Evolutionary conservation across 2,329 filamentous ascomycete genomes (phyloP).

Genomic region (Exutisphaerella laricina): DNA sequence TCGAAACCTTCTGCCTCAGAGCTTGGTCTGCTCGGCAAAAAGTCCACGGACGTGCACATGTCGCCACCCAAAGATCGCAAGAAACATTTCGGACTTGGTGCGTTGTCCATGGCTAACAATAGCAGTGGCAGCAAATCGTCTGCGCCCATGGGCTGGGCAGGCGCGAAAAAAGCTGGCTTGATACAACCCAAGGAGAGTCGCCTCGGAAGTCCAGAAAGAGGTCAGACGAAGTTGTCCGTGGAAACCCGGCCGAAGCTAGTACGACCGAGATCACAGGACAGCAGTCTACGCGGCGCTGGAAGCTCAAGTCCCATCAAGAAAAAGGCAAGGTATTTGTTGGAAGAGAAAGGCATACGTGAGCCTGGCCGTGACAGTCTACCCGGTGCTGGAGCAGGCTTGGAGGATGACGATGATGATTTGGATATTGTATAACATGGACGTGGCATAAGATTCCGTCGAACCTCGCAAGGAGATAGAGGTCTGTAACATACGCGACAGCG

Average conservation of each 20-base stretch:
- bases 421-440: slow-evolving; percentile 39
- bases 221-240: slow-evolving; percentile 22
- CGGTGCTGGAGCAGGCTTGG: slow-evolving; percentile 33
- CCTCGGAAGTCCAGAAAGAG: slow-evolving; percentile 28
- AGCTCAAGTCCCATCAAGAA: slow-evolving; percentile 42
- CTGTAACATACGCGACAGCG: no score
- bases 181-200: slow-evolving; percentile 30
- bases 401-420: slow-evolving; percentile 43
- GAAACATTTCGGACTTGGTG: slow-evolving; percentile 33
- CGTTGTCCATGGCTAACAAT: slow-evolving; percentile 22
- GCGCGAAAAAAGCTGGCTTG: slow-evolving; percentile 39
- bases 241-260: slow-evolving; percentile 10
- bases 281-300: slow-evolving; percentile 20
- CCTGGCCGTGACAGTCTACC: slow-evolving; percentile 44
- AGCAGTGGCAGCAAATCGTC: slow-evolving; percentile 27
- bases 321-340: slow-evolving; percentile 44
- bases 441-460: no score
- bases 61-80: slow-evolving; percentile 40
- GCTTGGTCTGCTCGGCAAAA: slow-evolving; percentile 42
- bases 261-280: slow-evolving; percentile 21
- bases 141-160: slow-evolving; percentile 46
- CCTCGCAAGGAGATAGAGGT: no score
- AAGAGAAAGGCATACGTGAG: slow-evolving; percentile 45
- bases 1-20: slow-evolving; percentile 29
- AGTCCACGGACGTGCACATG: slow-evolving; percentile 39